Conservation (phyloP, 2,329 filamentous ascomycete genomes). For the Penicillium sp. region DNA sequence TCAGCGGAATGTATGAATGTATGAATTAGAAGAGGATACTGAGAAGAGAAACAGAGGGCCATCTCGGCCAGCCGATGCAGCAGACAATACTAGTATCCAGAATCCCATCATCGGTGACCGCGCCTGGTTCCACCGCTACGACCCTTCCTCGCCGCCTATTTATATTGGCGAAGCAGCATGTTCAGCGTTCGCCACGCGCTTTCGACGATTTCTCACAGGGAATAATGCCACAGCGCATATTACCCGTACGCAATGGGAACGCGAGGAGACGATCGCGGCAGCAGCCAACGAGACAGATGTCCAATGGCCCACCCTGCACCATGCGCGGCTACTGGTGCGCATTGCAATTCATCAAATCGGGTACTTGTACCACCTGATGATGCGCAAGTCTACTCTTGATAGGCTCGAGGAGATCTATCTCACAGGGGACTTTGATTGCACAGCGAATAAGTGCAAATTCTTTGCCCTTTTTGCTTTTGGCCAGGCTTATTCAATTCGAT, state of each 20-base stretch:
- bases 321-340: conserved; percentile 42
- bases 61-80: conserved; percentile 24
- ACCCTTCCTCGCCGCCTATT: conserved; percentile 40
- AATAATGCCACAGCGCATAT: conserved; percentile 39
- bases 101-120: conserved; percentile 42
- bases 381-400: conserved; percentile 44
- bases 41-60: conserved; percentile 6
- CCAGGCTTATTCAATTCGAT: conserved; percentile 50
- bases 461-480: conserved; percentile 52
- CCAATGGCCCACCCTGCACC: conserved; percentile 41
- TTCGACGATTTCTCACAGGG: conserved; percentile 41
- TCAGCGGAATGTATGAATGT: too few species aligned
- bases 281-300: conserved; percentile 34
- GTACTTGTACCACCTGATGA: conserved; percentile 40
- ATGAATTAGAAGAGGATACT: not conserved
- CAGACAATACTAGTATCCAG: conserved; percentile 36
- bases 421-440: conserved; percentile 33
- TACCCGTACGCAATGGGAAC: conserved; percentile 39
- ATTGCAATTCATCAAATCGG: conserved; percentile 44
- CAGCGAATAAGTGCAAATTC: conserved; percentile 49
- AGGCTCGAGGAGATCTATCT: conserved; percentile 45
- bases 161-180: conserved; percentile 46
- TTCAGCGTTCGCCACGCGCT: conserved; percentile 45
- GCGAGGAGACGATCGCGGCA: conserved; percentile 34
- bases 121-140: conserved; percentile 43